These are phyloP conservation scores for Staphylotrichum longicolle DNA, from an alignment of 495 filamentous ascomycete genomes.

Conservation along the genomic window DNA sequence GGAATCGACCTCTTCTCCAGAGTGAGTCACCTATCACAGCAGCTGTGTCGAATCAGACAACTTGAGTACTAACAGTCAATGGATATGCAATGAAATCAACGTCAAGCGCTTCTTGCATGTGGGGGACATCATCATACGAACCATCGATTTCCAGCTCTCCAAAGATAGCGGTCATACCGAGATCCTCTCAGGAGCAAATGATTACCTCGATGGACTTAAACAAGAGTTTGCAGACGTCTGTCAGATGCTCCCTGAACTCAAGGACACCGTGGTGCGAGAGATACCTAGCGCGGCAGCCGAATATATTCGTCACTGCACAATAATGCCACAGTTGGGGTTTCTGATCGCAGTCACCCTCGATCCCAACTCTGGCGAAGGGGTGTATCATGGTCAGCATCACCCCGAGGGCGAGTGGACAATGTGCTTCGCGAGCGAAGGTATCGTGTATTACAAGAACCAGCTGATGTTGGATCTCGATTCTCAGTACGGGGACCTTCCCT, in stretches of 20 bases:
- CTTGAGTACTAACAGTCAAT: constrained; percentile 2
- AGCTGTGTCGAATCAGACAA: constrained; percentile 2
- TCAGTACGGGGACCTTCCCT: constrained; percentile 80
- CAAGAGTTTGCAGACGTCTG: constrained; percentile 73
- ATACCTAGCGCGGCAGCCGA: constrained; percentile 58
- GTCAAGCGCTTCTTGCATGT: constrained; percentile 57
- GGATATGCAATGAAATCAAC: constrained; percentile 47
- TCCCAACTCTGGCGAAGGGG: constrained; percentile 55
- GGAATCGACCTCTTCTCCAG: constrained; percentile 56
- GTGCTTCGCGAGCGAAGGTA: constrained; percentile 69
- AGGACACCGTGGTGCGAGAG: constrained; percentile 56
- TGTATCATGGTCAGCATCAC: constrained; percentile 62
- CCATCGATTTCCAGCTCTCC: constrained; percentile 81
- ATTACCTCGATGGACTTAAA: constrained; percentile 75
- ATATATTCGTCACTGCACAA: constrained; percentile 66
- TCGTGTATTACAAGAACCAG: constrained; percentile 83
- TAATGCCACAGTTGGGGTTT: constrained; percentile 90
- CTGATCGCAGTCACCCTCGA: constrained; percentile 73
- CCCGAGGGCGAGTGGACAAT: constrained; percentile 66
- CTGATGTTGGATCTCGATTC: constrained; percentile 82
- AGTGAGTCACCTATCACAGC: constrained; percentile 38
- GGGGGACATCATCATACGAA: constrained; percentile 67
- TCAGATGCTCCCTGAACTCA: constrained; percentile 64
- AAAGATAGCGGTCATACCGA: constrained; percentile 70
- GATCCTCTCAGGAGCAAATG: constrained; percentile 69